These are phyloP conservation scores for Debaryomyces sp. DNA, from an alignment of 1,139 yeast genomes.

Conservation along the genomic window DNA sequence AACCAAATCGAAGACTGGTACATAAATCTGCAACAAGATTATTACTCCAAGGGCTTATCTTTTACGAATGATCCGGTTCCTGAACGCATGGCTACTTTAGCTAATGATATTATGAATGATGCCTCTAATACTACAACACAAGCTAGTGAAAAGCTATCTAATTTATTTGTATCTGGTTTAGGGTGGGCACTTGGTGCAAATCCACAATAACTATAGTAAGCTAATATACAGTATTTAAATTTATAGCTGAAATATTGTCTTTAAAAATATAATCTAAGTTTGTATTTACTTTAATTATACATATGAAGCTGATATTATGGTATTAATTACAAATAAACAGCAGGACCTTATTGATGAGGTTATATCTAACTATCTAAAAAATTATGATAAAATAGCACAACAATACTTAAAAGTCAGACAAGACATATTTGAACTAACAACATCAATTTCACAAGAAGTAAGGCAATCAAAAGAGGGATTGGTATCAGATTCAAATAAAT, in stretches of 20 bases:
- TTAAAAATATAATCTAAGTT: not conserved
- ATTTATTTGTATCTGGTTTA: conserved; percentile 56
- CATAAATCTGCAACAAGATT: conserved; percentile 7
- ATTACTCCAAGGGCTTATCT: not conserved
- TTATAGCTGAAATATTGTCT: not conserved
- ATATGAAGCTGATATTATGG: conserved; percentile 18
- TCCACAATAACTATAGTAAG: conserved; percentile 7
- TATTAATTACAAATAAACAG: conserved; percentile 32
- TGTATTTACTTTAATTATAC: not conserved
- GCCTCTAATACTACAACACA: conserved; percentile 38
- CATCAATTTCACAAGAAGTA: conserved; percentile 15
- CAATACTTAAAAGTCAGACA: conserved; percentile 40
- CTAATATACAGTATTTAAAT: conserved; percentile 4
- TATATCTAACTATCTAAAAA: conserved; percentile 32
- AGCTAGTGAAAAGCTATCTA: conserved; percentile 54
- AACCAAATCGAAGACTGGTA: conserved; percentile 28
- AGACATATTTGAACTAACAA: conserved; percentile 29
- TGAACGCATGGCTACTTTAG: conserved; percentile 21
- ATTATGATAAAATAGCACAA: conserved; percentile 35
- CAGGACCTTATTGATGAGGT: conserved; percentile 38
- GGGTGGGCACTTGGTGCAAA: conserved; percentile 73
- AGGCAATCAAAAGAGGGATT: conserved; percentile 14
- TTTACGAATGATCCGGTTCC: conserved; percentile 1
- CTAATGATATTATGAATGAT: conserved; percentile 35
- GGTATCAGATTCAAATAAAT: conserved; percentile 11